These are phyloP conservation scores for Ustilago nuda DNA, from an alignment of 1,284 basidiomycete species.

Conservation along the genomic window DNA sequence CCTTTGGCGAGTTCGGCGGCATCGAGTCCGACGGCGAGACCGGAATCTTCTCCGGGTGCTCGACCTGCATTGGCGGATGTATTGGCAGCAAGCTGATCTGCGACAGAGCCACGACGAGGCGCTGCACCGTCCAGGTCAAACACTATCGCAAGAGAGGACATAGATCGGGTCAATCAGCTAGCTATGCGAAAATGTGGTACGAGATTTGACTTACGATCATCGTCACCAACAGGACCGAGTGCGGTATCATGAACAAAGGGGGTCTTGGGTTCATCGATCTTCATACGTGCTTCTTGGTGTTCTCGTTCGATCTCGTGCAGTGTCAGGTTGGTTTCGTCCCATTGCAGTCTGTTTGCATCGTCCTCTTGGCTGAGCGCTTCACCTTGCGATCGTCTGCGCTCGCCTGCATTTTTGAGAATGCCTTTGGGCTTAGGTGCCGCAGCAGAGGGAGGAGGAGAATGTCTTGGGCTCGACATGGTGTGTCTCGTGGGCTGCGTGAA, in stretches of 20 bases:
- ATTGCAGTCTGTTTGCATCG: conserved; percentile 55
- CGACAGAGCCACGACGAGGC: conserved; percentile 47
- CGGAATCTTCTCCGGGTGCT: conserved; percentile 22
- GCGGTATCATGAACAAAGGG: conserved; percentile 65
- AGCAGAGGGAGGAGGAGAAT: conserved; percentile 63
- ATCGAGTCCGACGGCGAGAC: conserved; percentile 53
- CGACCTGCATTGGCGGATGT: conserved; percentile 60
- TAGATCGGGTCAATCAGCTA: neutral
- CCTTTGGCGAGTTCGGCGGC: conserved; percentile 50
- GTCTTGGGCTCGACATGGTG: conserved; percentile 49
- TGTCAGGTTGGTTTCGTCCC: conserved; percentile 68
- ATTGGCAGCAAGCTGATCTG: conserved; percentile 59
- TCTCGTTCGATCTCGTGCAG: conserved; percentile 66
- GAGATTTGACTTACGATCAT: conserved; percentile 42
- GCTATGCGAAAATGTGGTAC: neutral
- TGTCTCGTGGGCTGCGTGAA: neutral
- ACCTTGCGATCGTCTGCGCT: conserved; percentile 43
- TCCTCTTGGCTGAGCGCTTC: conserved; percentile 27
- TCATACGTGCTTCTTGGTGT: conserved; percentile 65
- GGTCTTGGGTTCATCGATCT: conserved; percentile 69
- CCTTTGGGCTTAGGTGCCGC: conserved; percentile 65
- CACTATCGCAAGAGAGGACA: conserved; percentile 17
- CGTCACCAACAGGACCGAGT: conserved; percentile 58
- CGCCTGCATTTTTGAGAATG: conserved; percentile 64
- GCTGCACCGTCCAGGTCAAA: conserved; percentile 58